Conservation (phyloP, 495 filamentous ascomycete species). For the Aeminium ludgeri region DNA sequence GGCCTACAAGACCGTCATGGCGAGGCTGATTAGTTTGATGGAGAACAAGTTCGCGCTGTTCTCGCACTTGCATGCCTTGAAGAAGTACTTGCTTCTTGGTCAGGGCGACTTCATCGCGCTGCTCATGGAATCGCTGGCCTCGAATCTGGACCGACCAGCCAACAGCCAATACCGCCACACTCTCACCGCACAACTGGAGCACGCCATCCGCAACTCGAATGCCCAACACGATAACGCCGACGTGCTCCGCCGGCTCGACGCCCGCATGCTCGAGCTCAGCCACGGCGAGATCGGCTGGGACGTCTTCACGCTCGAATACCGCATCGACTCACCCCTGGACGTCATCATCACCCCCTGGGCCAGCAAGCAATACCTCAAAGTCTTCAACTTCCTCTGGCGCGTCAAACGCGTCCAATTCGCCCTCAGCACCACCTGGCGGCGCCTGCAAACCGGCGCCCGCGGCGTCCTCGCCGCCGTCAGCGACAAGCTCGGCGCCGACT, state of each 20-base stretch:
- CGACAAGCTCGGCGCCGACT: slow-evolving; percentile 58
- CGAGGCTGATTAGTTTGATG: slow-evolving; percentile 86
- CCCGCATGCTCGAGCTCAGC: slow-evolving; percentile 85
- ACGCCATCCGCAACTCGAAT: slow-evolving; percentile 92
- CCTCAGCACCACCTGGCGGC: slow-evolving; percentile 75
- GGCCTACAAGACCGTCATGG: slow-evolving; percentile 95
- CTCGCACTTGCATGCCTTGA: slow-evolving; percentile 78
- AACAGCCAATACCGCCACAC: slow-evolving; percentile 90
- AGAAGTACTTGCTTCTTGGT: slow-evolving; percentile 85
- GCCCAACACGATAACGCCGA: slow-evolving; percentile 92
- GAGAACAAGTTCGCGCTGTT: slow-evolving; percentile 82
- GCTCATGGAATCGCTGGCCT: slow-evolving; percentile 88
- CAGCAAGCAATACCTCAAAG: slow-evolving; percentile 89
- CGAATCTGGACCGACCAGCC: slow-evolving; percentile 87
- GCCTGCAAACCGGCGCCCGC: slow-evolving; percentile 87
- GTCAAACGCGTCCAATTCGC: slow-evolving; percentile 96
- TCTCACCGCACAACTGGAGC: slow-evolving; percentile 88
- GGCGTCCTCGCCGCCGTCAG: slow-evolving; percentile 77
- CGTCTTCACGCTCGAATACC: slow-evolving; percentile 97
- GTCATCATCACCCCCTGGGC: slow-evolving; percentile 93
- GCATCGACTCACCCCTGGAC: slow-evolving; percentile 91
- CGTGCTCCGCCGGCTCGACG: slow-evolving; percentile 79
- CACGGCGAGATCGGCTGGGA: slow-evolving; percentile 99
- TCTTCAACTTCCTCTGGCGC: slow-evolving; percentile 99
- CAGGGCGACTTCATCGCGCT: slow-evolving; percentile 96